Evolutionary conservation across 108 stramenopile genomes (phyloP).

Genomic region (Cyclotella choctawhatcheeana): DNA sequence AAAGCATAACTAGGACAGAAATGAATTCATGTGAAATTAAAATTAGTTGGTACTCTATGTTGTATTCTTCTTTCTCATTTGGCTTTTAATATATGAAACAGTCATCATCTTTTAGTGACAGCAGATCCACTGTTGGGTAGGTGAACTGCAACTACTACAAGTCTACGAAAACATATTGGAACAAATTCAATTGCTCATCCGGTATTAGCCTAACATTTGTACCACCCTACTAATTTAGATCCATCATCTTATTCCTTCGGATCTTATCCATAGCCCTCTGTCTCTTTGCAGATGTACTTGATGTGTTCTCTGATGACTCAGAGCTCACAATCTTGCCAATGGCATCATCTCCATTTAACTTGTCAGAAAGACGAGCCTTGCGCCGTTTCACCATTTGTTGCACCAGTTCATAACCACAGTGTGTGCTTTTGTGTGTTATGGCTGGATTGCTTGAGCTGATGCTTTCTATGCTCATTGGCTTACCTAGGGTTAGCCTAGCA

Average conservation of each 20-base stretch:
- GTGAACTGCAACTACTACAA: too few species aligned
- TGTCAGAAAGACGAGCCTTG: conserved; percentile 3
- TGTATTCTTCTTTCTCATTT: too few species aligned
- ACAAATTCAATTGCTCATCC: too few species aligned
- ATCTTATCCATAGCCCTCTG: background rate
- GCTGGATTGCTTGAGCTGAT: background rate
- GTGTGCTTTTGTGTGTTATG: background rate
- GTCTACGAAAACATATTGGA: too few species aligned
- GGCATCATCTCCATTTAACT: too few species aligned
- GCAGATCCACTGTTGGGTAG: too few species aligned
- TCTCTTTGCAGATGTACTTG: background rate
- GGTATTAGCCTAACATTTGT: too few species aligned
- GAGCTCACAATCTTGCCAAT: background rate
- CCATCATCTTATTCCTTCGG: conserved; percentile 1
- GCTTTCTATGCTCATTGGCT: background rate
- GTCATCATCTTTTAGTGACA: too few species aligned
- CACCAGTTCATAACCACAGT: background rate
- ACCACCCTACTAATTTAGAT: too few species aligned
- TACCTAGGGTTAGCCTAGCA: background rate
- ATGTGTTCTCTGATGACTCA: background rate
- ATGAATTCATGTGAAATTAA: too few species aligned
- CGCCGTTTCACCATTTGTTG: background rate
- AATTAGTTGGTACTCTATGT: too few species aligned
- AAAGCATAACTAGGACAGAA: background rate
- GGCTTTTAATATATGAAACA: too few species aligned